These are phyloP conservation scores for Blepharisma stoltei DNA, from an alignment of 73 alveolate genomes.

Conservation along the genomic window DNA sequence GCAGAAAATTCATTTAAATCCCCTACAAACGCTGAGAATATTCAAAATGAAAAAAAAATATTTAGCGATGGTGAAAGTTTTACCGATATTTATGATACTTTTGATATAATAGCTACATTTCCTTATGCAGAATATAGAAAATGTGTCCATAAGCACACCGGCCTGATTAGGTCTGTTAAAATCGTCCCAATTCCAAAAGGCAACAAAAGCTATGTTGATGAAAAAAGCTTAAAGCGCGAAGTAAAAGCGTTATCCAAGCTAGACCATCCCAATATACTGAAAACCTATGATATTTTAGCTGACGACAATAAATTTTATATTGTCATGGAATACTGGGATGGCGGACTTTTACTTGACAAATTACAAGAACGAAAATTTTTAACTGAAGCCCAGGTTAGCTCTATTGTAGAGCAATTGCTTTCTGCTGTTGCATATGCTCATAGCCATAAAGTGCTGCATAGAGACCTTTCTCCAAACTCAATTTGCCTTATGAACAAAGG, in stretches of 20 bases:
- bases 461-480: slow-evolving; percentile 8
- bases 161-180: slow-evolving; percentile 10
- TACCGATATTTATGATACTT: background rate
- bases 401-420: background rate
- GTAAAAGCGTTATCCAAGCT: background rate
- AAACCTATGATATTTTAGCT: slow-evolving; percentile 40
- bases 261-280: slow-evolving; percentile 46
- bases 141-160: background rate
- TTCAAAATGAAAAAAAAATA: too few species aligned
- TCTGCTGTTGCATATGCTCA: slow-evolving; percentile 19
- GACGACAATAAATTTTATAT: slow-evolving; percentile 43
- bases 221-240: background rate
- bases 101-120: background rate
- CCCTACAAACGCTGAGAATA: too few species aligned
- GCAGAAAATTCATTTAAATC: too few species aligned
- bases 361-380: background rate
- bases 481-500: background rate
- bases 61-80: background rate
- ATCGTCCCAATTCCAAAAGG: slow-evolving; percentile 1
- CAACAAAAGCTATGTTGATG: background rate
- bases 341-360: slow-evolving; percentile 35
- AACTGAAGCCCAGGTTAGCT: background rate
- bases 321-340: slow-evolving; percentile 45
- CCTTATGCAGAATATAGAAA: background rate
- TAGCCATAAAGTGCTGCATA: background rate